Evolutionary conservation across 768 basidiomycete species (phyloP).

Genomic region (Tricholoma terreum): DNA sequence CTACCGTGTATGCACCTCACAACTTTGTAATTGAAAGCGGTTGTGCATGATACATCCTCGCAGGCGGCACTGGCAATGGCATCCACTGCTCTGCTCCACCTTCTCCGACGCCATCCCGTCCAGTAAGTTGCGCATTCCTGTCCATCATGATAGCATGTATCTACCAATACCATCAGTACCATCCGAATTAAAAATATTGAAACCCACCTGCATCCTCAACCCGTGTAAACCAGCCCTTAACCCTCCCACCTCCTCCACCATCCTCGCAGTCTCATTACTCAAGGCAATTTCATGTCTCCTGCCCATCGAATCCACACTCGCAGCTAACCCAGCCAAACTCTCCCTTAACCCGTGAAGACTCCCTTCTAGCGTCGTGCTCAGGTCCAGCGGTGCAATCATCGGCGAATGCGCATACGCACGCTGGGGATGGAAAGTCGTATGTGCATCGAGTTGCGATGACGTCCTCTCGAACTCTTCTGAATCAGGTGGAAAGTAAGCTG

Average conservation of each 20-base stretch:
- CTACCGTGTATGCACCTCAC: conserved; percentile 15
- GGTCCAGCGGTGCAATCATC: conserved; percentile 57
- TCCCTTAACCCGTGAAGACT: conserved; percentile 56
- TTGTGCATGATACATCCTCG: conserved; percentile 15
- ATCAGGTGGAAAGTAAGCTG: conserved; percentile 34
- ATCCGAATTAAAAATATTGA: not conserved
- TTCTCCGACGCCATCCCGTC: conserved; percentile 30
- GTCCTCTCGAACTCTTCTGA: conserved; percentile 11
- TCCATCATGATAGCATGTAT: conserved; percentile 77
- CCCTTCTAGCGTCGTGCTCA: conserved; percentile 62
- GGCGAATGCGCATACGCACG: conserved; percentile 10
- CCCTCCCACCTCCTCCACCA: conserved; percentile 72
- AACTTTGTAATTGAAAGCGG: conserved; percentile 29
- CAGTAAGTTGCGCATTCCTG: conserved; percentile 57
- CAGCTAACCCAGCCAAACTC: conserved; percentile 56
- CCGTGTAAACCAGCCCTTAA: conserved; percentile 70
- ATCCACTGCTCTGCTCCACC: conserved; percentile 14
- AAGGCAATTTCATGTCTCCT: conserved; percentile 64
- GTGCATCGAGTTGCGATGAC: conserved; percentile 1
- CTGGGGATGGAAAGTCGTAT: not conserved
- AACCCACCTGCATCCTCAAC: conserved; percentile 70
- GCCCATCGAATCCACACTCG: conserved; percentile 57
- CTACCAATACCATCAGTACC: conserved; percentile 26
- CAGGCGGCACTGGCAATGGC: conserved; percentile 9
- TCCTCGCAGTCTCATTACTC: conserved; percentile 65